Base-by-base conservation (phyloP, 2,329 filamentous ascomycete genomes). In the Fusarium metavorans region DNA sequence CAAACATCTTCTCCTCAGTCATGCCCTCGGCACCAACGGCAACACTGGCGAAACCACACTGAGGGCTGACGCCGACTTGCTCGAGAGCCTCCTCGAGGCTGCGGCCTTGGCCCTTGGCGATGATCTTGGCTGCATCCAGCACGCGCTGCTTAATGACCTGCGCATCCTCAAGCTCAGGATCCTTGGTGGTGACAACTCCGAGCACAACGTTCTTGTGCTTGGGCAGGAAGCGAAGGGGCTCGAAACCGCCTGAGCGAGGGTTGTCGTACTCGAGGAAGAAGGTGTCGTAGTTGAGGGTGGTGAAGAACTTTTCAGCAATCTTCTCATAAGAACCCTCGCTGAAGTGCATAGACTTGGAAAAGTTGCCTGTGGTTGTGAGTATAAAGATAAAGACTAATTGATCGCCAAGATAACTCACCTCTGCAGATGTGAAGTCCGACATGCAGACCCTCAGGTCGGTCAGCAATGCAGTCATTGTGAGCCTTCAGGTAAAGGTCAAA, bases 1-100 rank as follows among this genome's bases (percentile, higher is more conserved):
- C 89, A 82, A 91, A 87, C 92, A 94, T 94, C 76, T 91, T 92
- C 39, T 92, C 88, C 77, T 88, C 88, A 2, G 88, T 89, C 77
- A 94, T 87, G 41, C 88, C 86, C 78, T 94, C 93, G 1, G 82
- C 83, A 8, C 92, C 92, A 72, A 92, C 87, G 18, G 90, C 88
- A 77, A 94, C 92, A 76, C 90, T 93, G 5, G 92, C 92, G 80
- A 93, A 92, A 1, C 91, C 91, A 79, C 91, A 93, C 84, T 94
- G 92, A 4, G 92, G 92, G 79, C 90, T 92, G 32, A 93, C 89
- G 52, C 91, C 90, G 30, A 94, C 85, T 73, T 90, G 88, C 79
- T 90, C 84, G 63, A 94, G 83, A 2, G 90, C 92, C 78, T 93
- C 87, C 76, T 92, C 87, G n/a, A 88, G 85, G 8, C 85, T 88